phyloP scores from a whole-genome alignment of 441 rosid genomes.

The Arabidopsis hybrid region DNA sequence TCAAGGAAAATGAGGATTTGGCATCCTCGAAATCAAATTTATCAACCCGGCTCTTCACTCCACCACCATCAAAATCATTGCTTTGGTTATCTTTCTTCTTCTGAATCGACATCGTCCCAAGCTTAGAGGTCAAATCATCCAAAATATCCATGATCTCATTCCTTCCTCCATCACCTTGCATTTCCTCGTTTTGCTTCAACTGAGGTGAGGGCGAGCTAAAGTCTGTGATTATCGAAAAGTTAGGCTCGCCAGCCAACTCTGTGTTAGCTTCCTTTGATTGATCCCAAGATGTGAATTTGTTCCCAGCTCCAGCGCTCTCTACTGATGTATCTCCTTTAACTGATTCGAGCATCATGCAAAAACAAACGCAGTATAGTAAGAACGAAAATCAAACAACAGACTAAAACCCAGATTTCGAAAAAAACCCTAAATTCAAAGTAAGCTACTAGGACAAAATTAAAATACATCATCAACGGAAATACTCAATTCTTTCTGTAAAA shows the following conservation, averaged over 20 bases:
- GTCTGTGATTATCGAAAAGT: slow-evolving; percentile 58
- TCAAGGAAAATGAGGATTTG: slow-evolving; percentile 55
- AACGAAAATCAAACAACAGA: slow-evolving; percentile 9
- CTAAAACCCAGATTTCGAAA: slow-evolving; percentile 20
- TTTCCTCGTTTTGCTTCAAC: slow-evolving; percentile 40
- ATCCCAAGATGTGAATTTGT: slow-evolving; percentile 56
- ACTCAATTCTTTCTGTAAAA: not conserved
- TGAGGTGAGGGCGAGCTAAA: slow-evolving; percentile 68
- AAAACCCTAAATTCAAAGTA: not conserved
- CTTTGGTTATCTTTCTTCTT: slow-evolving; percentile 53
- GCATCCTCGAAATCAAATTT: slow-evolving; percentile 54
- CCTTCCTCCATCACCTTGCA: slow-evolving; percentile 40
- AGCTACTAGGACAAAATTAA: not conserved
- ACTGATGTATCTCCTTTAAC: slow-evolving; percentile 34
- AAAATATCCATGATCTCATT: slow-evolving; percentile 83
- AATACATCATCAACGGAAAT: not conserved
- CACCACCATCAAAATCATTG: slow-evolving; percentile 33
- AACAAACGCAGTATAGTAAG: not conserved
- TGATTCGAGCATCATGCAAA: slow-evolving; percentile 23
- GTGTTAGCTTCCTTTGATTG: slow-evolving; percentile 37
- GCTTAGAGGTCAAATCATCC: slow-evolving; percentile 73
- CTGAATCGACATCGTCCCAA: slow-evolving; percentile 79
- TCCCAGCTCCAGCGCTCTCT: slow-evolving; percentile 30
- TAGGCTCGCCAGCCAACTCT: slow-evolving; percentile 45
- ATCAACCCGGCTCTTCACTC: slow-evolving; percentile 38